These are phyloP conservation scores for Lepidium africanum DNA, from an alignment of 345 rosid species.

Conservation along the genomic window DNA sequence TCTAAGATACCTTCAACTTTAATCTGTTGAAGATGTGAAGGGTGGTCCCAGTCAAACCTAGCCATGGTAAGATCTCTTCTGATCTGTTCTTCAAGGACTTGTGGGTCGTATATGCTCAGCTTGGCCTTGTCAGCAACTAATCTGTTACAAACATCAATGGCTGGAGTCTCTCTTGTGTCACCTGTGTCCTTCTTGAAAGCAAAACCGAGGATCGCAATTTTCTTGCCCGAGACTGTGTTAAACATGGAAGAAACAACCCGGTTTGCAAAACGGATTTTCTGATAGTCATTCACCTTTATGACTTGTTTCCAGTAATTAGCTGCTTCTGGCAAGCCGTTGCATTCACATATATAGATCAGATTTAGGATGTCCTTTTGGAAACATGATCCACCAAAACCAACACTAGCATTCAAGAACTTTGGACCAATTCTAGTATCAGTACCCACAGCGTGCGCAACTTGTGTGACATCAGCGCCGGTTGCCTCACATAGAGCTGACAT, in stretches of 20 bases:
- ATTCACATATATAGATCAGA: conserved; percentile 61
- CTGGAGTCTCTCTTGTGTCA: conserved; percentile 76
- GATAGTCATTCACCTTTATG: conserved; percentile 65
- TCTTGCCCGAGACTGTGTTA: conserved; percentile 54
- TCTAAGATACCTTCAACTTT: conserved; percentile 36
- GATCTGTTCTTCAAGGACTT: conserved; percentile 56
- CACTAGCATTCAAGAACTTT: conserved; percentile 65
- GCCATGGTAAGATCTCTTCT: conserved; percentile 60
- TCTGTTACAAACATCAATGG: conserved; percentile 67
- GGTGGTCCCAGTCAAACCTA: conserved; percentile 72
- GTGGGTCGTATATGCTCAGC: conserved; percentile 59
- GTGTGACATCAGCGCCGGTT: conserved; percentile 58
- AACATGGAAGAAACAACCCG: conserved; percentile 59
- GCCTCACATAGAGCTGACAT: conserved; percentile 77
- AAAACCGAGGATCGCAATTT: conserved; percentile 60
- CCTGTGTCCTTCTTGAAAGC: conserved; percentile 77
- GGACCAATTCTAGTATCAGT: conserved; percentile 62
- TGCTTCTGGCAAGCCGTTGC: conserved; percentile 61
- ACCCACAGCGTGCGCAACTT: conserved; percentile 58
- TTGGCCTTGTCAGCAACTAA: conserved; percentile 51
- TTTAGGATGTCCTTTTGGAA: conserved; percentile 68
- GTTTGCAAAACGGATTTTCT: conserved; percentile 60
- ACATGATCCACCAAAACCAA: conserved; percentile 73
- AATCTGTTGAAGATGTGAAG: conserved; percentile 48
- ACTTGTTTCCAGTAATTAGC: conserved; percentile 80